A percentile compares a stretch with the other conserved stretches of the same genome.
Evolutionary conservation across 208 protist species (phyloP).

Genomic region (Crithidia brevicula): DNA sequence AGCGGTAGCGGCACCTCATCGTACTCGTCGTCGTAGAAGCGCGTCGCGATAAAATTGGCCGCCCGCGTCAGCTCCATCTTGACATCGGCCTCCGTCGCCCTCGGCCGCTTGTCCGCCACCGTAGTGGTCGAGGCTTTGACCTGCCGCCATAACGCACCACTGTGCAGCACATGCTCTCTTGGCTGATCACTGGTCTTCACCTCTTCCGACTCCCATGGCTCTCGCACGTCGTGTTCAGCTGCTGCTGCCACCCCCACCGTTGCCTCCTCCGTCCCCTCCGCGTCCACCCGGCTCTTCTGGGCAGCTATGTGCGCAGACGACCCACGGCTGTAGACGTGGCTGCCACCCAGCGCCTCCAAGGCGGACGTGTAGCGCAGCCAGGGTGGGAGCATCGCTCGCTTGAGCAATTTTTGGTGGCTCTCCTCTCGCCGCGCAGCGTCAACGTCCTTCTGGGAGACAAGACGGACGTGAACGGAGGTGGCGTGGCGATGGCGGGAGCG

Average conservation of each 20-base stretch:
- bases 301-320: too few species aligned
- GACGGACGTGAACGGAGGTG: conserved; percentile 52
- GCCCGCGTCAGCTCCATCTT: conserved; percentile 23
- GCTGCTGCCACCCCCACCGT: neutral
- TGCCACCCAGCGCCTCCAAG: conserved; percentile 12
- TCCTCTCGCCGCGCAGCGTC: conserved; percentile 44
- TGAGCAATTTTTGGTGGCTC: conserved; percentile 71
- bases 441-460: conserved; percentile 52
- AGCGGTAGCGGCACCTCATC: conserved; percentile 56
- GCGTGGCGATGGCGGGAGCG: conserved; percentile 79
- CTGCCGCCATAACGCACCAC: conserved; percentile 18
- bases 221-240: neutral
- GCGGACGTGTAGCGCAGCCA: conserved; percentile 60
- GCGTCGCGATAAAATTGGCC: conserved; percentile 49
- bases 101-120: conserved; percentile 11
- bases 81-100: neutral
- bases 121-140: neutral
- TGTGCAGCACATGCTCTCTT: conserved; percentile 4
- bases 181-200: neutral
- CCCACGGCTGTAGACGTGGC: neutral
- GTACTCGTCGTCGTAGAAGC: conserved; percentile 74
- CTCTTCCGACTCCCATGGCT: conserved; percentile 5
- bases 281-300: too few species aligned
- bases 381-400: conserved; percentile 78
- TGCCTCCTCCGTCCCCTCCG: neutral